Evolutionary conservation across 192 early-diverging fungal genomes (phyloP).

Genomic region (Coemansia sp.): DNA sequence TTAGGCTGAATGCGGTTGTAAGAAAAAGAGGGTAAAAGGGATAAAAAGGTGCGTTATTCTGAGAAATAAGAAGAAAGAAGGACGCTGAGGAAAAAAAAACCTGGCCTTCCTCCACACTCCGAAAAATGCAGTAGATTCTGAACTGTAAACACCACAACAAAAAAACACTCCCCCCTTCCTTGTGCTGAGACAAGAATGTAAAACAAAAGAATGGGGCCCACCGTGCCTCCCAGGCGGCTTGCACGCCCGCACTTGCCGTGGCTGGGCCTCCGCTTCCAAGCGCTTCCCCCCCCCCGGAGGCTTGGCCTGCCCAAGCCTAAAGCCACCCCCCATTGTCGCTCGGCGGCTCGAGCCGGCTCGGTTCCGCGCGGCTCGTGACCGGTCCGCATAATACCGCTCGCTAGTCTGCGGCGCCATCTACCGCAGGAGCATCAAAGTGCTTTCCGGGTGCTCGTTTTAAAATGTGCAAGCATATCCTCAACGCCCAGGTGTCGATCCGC

Average conservation of each 20-base stretch:
- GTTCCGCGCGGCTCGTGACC: background rate
- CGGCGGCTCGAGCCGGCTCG: too few species aligned
- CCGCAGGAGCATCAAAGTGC: background rate
- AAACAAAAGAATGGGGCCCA: background rate
- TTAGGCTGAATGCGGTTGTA: background rate
- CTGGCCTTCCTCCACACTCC: background rate
- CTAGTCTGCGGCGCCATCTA: background rate
- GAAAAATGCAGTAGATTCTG: background rate
- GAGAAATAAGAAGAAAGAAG: slow-evolving; percentile 1
- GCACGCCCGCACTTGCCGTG: too few species aligned
- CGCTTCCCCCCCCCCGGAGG: background rate
- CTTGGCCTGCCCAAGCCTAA: too few species aligned
- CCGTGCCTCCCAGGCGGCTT: too few species aligned
- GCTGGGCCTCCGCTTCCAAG: background rate
- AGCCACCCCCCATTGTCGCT: too few species aligned
- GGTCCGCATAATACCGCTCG: background rate
- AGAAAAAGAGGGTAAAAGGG: background rate
- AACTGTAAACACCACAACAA: slow-evolving; percentile 14
- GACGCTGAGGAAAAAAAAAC: slow-evolving; percentile 9
- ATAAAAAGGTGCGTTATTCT: slow-evolving; percentile 1
- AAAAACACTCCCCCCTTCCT: background rate
- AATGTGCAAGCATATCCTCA: slow-evolving; percentile 98
- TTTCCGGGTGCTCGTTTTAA: too few species aligned
- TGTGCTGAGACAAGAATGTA: slow-evolving; percentile 15
- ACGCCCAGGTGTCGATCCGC: slow-evolving; percentile 92